Evolutionary conservation across 2,329 filamentous ascomycete genomes (phyloP).

Genomic region (Talaromyces sp.): DNA sequence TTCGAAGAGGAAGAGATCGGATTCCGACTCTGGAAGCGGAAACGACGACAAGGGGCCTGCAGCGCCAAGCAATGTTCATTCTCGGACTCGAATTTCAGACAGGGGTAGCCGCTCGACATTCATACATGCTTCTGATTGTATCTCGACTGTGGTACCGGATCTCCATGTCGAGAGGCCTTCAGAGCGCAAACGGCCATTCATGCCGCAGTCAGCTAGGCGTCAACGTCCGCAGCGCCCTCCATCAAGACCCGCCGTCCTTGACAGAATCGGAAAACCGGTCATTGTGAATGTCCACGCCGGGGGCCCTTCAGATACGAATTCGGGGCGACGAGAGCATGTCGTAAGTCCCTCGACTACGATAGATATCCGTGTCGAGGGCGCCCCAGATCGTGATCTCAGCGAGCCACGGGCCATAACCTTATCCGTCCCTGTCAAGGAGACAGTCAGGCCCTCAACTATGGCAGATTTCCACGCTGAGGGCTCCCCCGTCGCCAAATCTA

Average conservation of each 20-base stretch:
- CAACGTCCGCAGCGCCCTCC: neutral
- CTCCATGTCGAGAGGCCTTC: neutral
- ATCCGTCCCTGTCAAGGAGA: neutral
- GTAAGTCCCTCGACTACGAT: neutral
- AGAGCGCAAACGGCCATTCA: neutral
- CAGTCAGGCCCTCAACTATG: neutral
- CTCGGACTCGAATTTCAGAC: neutral
- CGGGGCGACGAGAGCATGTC: neutral
- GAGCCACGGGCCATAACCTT: too few relatives aligned
- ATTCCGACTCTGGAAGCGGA: neutral
- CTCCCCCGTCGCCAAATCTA: neutral
- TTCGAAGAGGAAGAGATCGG: neutral
- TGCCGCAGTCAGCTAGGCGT: neutral
- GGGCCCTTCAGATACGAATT: neutral
- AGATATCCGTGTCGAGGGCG: neutral
- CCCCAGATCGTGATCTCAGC: neutral
- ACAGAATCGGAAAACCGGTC: neutral
- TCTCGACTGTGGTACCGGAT: neutral
- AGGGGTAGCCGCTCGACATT: neutral
- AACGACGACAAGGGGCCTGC: neutral
- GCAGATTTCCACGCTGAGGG: slow-evolving; percentile 2
- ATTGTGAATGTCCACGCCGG: neutral
- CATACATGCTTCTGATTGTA: too few relatives aligned
- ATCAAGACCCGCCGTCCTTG: neutral
- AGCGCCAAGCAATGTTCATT: neutral